Evolutionary conservation across 169 alveolate species (phyloP), one percentile per base, ranked within the genome.

Genomic region (Blepharisma undulans): DNA sequence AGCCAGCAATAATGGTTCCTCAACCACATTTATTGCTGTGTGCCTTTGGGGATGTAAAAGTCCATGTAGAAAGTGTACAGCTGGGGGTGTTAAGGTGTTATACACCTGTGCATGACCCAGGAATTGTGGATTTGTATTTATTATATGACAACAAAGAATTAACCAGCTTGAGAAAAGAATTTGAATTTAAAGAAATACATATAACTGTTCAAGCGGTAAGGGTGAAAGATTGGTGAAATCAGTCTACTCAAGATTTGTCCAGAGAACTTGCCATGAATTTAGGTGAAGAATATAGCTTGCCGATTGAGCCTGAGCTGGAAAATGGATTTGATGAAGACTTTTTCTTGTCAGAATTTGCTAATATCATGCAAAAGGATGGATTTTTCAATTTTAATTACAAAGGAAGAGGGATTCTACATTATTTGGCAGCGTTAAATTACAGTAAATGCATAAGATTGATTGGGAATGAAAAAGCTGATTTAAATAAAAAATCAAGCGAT

Each of bases 91-190:
- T 94, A 22, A 94, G 89, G 87, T 94, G 96, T 71, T 78, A 89
- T 84, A 93, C 96, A 34, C 96, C 96, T 10, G 91, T 95, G 71
- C 93, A 94, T 82, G 84, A 71, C 18, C 84, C 92, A 8, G 96
- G 96, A 8, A 90, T 79, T 84, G 96, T 94, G 18, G 84, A 90
- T 29, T 71, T 94, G 12, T 85, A 91, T 76, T 16, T 94, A 4
- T 18, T 92, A 18, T 92, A 74, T 88, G 92, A 94, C 5, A 90
- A 92, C 1, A 87, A 84, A 76, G 80, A 84, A 25, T 25, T 94
- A 2, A 92, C 93, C 7, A 22, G 30, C 22, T 12, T 18, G 25
- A n/a, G 85, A 60, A 71, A 86, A 32, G 84, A 27, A 19, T 86
- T 86, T 72, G 91, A 86, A 66, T 86, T 71, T 32, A 86, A 72